Conservation (phyloP, 805 yeast species). For the Candida nonsorbophila region DNA sequence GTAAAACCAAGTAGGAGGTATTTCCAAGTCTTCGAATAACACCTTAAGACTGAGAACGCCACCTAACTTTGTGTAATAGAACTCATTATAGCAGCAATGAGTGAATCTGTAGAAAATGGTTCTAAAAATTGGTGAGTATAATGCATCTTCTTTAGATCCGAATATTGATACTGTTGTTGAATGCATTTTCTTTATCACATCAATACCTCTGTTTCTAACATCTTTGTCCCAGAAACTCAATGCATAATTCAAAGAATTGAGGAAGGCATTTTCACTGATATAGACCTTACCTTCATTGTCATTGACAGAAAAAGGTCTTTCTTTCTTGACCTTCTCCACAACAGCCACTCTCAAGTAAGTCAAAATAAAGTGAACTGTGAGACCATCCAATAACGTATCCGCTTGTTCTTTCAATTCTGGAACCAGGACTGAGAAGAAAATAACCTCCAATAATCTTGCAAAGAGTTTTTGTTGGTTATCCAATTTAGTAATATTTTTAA, state of each 20-base stretch:
- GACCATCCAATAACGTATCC: slow-evolving; percentile 48
- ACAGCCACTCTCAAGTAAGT: slow-evolving; percentile 72
- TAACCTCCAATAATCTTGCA: slow-evolving; percentile 56
- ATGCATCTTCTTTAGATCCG: slow-evolving; percentile 59
- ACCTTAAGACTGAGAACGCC: slow-evolving; percentile 81
- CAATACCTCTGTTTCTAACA: slow-evolving; percentile 67
- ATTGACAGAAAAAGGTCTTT: slow-evolving; percentile 65
- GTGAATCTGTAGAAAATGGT: slow-evolving; percentile 75
- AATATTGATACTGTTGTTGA: slow-evolving; percentile 59
- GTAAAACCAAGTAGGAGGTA: slow-evolving; percentile 70
- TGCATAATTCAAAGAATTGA: slow-evolving; percentile 74
- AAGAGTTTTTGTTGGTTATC: slow-evolving; percentile 63
- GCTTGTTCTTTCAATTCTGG: slow-evolving; percentile 72
- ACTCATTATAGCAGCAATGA: slow-evolving; percentile 89
- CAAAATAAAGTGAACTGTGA: slow-evolving; percentile 76
- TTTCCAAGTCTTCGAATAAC: slow-evolving; percentile 59
- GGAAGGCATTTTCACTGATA: slow-evolving; percentile 63
- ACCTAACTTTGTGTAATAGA: slow-evolving; percentile 79
- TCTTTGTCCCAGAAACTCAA: slow-evolving; percentile 69
- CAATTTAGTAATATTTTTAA: slow-evolving; percentile 45
- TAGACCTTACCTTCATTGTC: slow-evolving; percentile 75
- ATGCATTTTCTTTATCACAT: slow-evolving; percentile 58
- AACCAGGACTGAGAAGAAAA: slow-evolving; percentile 73
- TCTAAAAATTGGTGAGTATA: slow-evolving; percentile 70
- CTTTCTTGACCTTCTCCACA: slow-evolving; percentile 59